Conservation (phyloP, 352 stramenopile species). For the Phytophthora sp. region DNA sequence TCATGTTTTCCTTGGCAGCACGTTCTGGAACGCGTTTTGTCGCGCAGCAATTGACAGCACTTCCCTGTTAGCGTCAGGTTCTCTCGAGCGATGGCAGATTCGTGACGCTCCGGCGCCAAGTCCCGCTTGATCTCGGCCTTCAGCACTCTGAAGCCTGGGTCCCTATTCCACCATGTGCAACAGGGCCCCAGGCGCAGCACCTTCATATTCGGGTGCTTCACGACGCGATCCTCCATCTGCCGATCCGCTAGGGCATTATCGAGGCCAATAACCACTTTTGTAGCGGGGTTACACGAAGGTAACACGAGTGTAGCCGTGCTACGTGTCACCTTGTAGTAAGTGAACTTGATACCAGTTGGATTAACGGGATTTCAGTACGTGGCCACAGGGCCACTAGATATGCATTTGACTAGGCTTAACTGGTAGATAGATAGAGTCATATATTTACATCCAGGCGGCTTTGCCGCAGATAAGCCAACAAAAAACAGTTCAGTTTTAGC, state of each 20-base stretch:
- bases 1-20: too few species aligned
- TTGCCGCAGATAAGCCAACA: too few species aligned
- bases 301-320: too few species aligned
- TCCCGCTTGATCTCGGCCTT: slow-evolving; percentile 3
- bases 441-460: too few species aligned
- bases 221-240: slow-evolving; percentile 2
- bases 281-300: too few species aligned
- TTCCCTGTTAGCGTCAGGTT: not conserved
- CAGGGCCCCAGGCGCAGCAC: slow-evolving; percentile 11
- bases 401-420: too few species aligned
- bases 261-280: slow-evolving; percentile 3
- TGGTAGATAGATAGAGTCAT: too few species aligned
- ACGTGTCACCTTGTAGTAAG: too few species aligned
- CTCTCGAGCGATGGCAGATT: not conserved
- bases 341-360: too few species aligned
- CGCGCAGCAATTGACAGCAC: not conserved
- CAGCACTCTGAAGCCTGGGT: slow-evolving; percentile 5
- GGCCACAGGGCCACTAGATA: too few species aligned
- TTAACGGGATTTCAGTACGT: too few species aligned
- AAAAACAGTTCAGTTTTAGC: too few species aligned
- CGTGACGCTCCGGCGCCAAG: not conserved
- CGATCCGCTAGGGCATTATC: slow-evolving; percentile 4
- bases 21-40: not conserved
- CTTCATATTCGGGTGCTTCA: slow-evolving; percentile 2
- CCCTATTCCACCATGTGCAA: slow-evolving; percentile 21